A percentile compares a stretch with the other conserved stretches of the same genome.
Evolutionary conservation across 129 eudicot species (phyloP).

Genomic region (Artemisia argyi): DNA sequence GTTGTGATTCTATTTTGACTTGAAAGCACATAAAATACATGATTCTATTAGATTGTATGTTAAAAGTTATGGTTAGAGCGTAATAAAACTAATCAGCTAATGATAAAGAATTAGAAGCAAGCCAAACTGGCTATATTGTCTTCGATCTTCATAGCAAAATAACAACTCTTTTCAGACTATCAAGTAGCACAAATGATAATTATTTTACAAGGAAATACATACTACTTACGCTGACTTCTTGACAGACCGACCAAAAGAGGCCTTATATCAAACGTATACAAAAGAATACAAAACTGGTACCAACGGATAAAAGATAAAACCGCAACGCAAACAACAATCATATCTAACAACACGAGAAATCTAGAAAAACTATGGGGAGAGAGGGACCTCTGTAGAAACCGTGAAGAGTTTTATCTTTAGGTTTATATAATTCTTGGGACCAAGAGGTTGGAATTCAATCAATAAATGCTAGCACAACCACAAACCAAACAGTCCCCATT

Average conservation of each 20-base stretch:
- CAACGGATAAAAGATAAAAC: background rate
- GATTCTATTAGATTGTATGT: no score
- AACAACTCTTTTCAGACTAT: background rate
- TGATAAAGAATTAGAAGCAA: background rate
- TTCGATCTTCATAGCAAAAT: constrained; percentile 2
- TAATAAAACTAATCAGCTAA: background rate
- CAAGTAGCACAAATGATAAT: constrained; percentile 10
- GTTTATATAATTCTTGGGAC: background rate
- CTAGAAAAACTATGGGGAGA: constrained; percentile 7
- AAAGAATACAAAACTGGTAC: constrained; percentile 34
- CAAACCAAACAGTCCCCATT: constrained; percentile 20
- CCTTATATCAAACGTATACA: constrained; percentile 36
- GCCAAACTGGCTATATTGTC: background rate
- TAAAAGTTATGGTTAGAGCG: no score
- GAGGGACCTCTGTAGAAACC: background rate
- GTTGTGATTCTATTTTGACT: no score
- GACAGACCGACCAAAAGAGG: constrained; percentile 20
- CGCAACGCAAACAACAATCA: constrained; percentile 18
- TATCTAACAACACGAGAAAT: constrained; percentile 18
- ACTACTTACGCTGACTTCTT: constrained; percentile 18
- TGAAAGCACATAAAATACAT: no score
- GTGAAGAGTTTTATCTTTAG: constrained; percentile 12
- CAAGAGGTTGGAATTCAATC: constrained; percentile 16
- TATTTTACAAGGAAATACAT: constrained; percentile 33
- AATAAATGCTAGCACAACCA: constrained; percentile 23